These are phyloP conservation scores for Pholiota microspora DNA, from an alignment of 768 basidiomycete species.

Conservation along the genomic window DNA sequence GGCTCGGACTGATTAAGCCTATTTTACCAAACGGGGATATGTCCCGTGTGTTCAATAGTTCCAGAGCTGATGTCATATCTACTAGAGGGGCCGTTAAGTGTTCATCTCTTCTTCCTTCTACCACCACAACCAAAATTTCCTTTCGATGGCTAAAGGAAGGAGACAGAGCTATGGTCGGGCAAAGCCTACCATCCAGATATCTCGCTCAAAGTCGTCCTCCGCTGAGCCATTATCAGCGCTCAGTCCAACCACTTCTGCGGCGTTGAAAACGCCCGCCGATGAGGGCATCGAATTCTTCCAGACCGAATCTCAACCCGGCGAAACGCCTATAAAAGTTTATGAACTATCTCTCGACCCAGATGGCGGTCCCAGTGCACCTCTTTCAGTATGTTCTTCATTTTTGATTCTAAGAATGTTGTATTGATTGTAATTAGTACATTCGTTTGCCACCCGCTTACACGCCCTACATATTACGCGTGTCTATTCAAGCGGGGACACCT, in stretches of 20 bases:
- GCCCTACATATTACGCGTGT: slow-evolving; percentile 90
- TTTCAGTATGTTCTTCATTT: slow-evolving; percentile 56
- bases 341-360: slow-evolving; percentile 85
- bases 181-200: slow-evolving; percentile 30
- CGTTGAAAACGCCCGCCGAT: slow-evolving; percentile 87
- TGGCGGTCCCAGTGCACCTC: slow-evolving; percentile 85
- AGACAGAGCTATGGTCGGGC: slow-evolving; percentile 22
- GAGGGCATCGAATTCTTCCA: slow-evolving; percentile 90
- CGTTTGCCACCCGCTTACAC: slow-evolving; percentile 88
- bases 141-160: slow-evolving; percentile 21
- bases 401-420: background rate
- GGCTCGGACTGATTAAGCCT: background rate
- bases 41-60: background rate
- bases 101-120: background rate
- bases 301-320: slow-evolving; percentile 46
- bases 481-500: slow-evolving; percentile 89
- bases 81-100: background rate
- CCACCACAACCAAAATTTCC: background rate
- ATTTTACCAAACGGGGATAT: background rate
- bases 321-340: slow-evolving; percentile 76
- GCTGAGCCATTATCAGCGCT: slow-evolving; percentile 21
- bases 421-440: slow-evolving; percentile 59
- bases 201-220: slow-evolving; percentile 16
- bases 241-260: slow-evolving; percentile 9
- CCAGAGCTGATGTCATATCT: background rate